Evolutionary conservation across 106 monocot genomes (phyloP), one percentile per base, ranked within the genome.

Genomic region (Posidonia australis): DNA sequence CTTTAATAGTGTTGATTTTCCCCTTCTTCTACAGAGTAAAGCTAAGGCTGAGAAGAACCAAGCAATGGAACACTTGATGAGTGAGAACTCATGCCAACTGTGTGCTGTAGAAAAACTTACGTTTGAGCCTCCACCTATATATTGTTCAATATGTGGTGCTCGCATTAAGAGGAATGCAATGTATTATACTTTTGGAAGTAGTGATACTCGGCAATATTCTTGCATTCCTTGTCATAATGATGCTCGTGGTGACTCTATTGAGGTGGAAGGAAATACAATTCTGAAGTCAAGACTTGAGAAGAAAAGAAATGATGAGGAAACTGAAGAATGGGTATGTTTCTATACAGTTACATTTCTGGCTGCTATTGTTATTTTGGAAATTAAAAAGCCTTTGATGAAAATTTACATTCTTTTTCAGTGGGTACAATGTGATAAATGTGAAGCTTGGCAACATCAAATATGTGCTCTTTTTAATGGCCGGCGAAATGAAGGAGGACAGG

Each of bases 361-460:
- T 58, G 23, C 14, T 13, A 13, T 58, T 5, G 3, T 58, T 58
- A 17, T 26, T 58, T 28, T 16, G 14, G 6, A n/a, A 4, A 49
- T 53, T 13, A 16, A 31, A 17, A 60, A 60, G 25, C 9, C 9
- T 51, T 43, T 24, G 25, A 14, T 60, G 10, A 58, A 1, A 6
- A 10, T 60, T 46, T 30, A 5, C 59, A 9, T 46, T 51, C 45
- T 54, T 51, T 65, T 76, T 31, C 72, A 98, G 96, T 98, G 96
- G 96, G 96, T 90, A 61, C 90, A 98, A 72, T 98, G 96, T 67
- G 96, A 98, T 75, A 98, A 98, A 75, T 98, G 96, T 77, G 90
- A 98, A 81, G 87, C 90, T 25, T 98, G 96, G 96, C 96, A 98
- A 49, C 96, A 98, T 77, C 96, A 98, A 65, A 98, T 98, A 51